Conservation (phyloP, 75 land plant species). For the Gnetum montanum region DNA sequence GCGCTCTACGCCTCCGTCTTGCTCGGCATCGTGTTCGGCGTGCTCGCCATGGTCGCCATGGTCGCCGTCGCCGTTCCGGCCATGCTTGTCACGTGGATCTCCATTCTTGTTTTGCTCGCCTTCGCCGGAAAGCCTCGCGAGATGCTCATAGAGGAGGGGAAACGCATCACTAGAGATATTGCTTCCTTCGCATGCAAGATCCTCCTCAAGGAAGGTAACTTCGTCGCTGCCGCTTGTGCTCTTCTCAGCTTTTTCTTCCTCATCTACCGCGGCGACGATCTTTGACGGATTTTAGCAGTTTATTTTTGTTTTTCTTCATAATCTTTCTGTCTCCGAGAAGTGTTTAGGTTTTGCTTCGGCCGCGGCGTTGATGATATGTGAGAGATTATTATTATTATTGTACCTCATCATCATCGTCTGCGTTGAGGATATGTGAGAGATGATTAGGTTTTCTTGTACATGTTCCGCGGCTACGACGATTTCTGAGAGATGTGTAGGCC, state of each 20-base stretch:
- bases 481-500: too few species aligned
- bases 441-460: too few species aligned
- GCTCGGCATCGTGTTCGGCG: background rate
- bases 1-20: slow-evolving; percentile 2
- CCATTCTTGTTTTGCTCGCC: slow-evolving; percentile 36
- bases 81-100: slow-evolving; percentile 4
- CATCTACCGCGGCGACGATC: background rate
- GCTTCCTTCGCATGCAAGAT: slow-evolving; percentile 25
- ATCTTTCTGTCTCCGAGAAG: too few species aligned
- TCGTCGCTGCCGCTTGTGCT: slow-evolving; percentile 46
- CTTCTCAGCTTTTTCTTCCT: slow-evolving; percentile 36
- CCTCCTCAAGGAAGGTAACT: slow-evolving; percentile 44
- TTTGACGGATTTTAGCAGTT: too few species aligned
- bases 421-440: too few species aligned
- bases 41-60: slow-evolving; percentile 5
- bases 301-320: too few species aligned
- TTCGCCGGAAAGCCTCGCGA: slow-evolving; percentile 41
- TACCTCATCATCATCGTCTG: too few species aligned
- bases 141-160: slow-evolving; percentile 38
- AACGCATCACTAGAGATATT: slow-evolving; percentile 40
- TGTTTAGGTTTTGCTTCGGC: too few species aligned
- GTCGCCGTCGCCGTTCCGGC: background rate
- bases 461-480: too few species aligned
- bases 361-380: too few species aligned
- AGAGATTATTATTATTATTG: too few species aligned